Percentiles rank a stretch among this genome's conserved stretches.
phyloP scores from a whole-genome alignment of 2,329 filamentous ascomycete species.

The Ceratocystis destructans region DNA sequence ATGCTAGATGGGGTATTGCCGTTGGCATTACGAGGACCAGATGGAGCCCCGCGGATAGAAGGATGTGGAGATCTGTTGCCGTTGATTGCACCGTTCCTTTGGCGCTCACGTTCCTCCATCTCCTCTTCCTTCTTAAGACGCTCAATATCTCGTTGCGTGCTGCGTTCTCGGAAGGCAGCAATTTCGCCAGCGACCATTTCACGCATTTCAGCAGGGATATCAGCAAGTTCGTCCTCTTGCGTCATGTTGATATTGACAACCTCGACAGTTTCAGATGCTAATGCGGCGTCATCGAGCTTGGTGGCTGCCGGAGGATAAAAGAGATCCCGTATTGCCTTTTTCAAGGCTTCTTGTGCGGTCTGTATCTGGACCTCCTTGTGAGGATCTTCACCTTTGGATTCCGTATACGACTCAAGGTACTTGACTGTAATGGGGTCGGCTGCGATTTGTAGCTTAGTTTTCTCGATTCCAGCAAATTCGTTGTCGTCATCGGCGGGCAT shows the following conservation, averaged over 20 bases:
- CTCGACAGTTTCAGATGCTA: constrained; percentile 50
- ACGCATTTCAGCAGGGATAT: constrained; percentile 92
- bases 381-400: constrained; percentile 3
- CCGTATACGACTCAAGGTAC: constrained; percentile 63
- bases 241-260: constrained; percentile 80
- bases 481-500: constrained; percentile 26
- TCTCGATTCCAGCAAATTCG: constrained; percentile 46
- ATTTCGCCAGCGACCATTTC: constrained; percentile 92
- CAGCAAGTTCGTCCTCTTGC: constrained; percentile 82
- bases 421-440: constrained; percentile 72
- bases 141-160: constrained; percentile 76
- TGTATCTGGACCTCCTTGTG: constrained; percentile 50
- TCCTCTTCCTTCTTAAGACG: constrained; percentile 81
- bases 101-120: constrained; percentile 71
- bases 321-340: constrained; percentile 54
- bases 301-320: constrained; percentile 46
- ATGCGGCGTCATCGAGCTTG: constrained; percentile 51
- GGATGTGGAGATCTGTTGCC: constrained; percentile 13
- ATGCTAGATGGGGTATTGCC: constrained; percentile 37
- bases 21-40: constrained; percentile 58
- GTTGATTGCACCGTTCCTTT: constrained; percentile 42
- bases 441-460: constrained; percentile 55
- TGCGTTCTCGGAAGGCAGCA: constrained; percentile 81
- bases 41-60: constrained; percentile 54
- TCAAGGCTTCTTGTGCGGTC: constrained; percentile 52